Percentiles rank a stretch among this genome's conserved stretches.
Conservation (phyloP, 2,329 filamentous ascomycete genomes). For the Exophiala sp. region DNA sequence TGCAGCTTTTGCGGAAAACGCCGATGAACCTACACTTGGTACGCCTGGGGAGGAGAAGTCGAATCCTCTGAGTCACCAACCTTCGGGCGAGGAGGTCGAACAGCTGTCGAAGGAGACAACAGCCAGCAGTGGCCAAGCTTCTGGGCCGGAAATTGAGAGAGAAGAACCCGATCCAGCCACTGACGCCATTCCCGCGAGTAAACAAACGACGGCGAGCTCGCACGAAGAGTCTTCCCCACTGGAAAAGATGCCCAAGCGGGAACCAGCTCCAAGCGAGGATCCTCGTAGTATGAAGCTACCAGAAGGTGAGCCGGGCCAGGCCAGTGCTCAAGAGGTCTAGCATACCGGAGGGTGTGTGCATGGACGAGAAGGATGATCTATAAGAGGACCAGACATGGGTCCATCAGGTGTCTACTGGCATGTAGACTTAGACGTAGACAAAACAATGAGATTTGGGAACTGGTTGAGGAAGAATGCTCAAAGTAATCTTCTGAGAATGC, state of each 20-base stretch:
- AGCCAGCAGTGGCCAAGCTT: constrained; percentile 17
- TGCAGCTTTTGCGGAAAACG: constrained; percentile 36
- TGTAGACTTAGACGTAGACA: background rate
- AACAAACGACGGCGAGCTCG: constrained; percentile 22
- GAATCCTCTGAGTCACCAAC: constrained; percentile 17
- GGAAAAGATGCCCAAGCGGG: constrained; percentile 11
- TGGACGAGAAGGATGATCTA: background rate
- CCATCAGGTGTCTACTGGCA: background rate
- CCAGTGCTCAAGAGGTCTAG: constrained; percentile 21
- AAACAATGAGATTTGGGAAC: background rate
- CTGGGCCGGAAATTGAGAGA: constrained; percentile 20
- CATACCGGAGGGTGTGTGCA: background rate
- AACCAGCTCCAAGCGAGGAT: background rate
- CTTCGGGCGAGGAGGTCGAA: constrained; percentile 10
- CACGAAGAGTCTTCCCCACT: constrained; percentile 10
- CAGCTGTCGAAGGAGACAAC: constrained; percentile 24
- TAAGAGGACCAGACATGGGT: background rate
- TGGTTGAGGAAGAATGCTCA: background rate
- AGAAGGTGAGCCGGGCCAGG: constrained; percentile 22
- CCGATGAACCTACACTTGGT: constrained; percentile 37
- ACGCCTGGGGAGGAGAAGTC: constrained; percentile 33
- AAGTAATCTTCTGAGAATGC: background rate
- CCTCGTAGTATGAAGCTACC: constrained; percentile 4
- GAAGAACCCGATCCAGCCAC: constrained; percentile 18
- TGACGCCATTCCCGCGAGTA: constrained; percentile 24